Percentiles rank a stretch among this genome's conserved stretches.
These are phyloP conservation scores for Solanum infundibuliforme DNA, from an alignment of 257 asterid species.

Conservation along the genomic window DNA sequence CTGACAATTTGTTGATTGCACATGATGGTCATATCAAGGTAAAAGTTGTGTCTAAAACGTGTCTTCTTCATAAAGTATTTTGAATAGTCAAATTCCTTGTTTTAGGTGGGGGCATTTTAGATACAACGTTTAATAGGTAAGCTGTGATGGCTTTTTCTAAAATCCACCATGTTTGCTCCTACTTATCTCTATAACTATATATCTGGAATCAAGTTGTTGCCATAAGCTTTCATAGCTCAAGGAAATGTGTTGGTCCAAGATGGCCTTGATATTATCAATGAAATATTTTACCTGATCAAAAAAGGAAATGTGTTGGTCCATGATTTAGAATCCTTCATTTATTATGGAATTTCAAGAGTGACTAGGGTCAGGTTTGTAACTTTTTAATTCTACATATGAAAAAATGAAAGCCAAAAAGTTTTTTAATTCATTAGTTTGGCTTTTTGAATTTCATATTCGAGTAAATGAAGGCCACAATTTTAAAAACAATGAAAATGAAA, in stretches of 20 bases:
- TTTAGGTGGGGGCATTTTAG: neutral
- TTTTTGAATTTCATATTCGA: neutral
- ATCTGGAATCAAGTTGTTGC: neutral
- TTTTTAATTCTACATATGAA: neutral
- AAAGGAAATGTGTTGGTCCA: neutral
- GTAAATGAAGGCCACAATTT: neutral
- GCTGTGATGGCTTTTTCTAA: neutral
- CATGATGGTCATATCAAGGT: slow-evolving; percentile 99
- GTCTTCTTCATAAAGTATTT: neutral
- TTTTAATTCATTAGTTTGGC: neutral
- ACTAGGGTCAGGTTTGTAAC: neutral
- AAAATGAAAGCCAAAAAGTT: neutral
- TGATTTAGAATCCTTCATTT: neutral
- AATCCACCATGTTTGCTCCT: neutral
- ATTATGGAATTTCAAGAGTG: neutral
- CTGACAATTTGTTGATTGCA: slow-evolving; percentile 96
- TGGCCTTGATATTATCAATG: neutral
- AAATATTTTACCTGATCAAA: neutral
- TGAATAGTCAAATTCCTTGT: neutral
- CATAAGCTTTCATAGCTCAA: neutral
- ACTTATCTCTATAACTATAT: neutral
- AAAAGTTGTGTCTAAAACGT: neutral
- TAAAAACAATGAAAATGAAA: neutral
- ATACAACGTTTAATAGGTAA: neutral
- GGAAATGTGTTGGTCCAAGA: neutral